These are phyloP conservation scores for Metarhizium rileyi DNA, from an alignment of 2,329 filamentous ascomycete genomes.

Conservation along the genomic window DNA sequence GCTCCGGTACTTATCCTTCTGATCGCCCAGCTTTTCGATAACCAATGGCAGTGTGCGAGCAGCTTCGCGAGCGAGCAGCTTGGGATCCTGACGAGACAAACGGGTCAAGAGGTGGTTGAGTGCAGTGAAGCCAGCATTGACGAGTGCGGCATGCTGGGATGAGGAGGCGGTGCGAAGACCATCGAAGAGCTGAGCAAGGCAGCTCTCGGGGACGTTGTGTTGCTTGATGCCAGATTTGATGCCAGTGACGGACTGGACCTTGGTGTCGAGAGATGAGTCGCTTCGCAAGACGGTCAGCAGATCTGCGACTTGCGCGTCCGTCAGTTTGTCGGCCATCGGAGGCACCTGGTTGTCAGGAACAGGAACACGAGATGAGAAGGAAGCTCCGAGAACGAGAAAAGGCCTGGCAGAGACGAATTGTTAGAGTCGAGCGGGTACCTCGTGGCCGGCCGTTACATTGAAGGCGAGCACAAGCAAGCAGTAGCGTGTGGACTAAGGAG, in stretches of 20 bases:
- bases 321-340: conserved; percentile 47
- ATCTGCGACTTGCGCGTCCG: conserved; percentile 48
- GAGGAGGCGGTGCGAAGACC: conserved; percentile 65
- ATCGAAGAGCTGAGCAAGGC: conserved; percentile 68
- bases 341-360: conserved; percentile 5
- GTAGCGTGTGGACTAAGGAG: neutral
- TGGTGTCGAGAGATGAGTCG: conserved; percentile 59
- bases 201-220: conserved; percentile 71
- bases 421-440: neutral
- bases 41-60: conserved; percentile 64
- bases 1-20: conserved; percentile 72
- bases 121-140: conserved; percentile 77
- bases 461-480: neutral
- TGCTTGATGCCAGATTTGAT: conserved; percentile 89
- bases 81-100: conserved; percentile 74
- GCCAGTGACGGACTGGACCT: conserved; percentile 59
- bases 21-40: conserved; percentile 77
- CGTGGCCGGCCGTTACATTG: neutral
- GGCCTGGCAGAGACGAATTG: neutral
- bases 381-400: neutral
- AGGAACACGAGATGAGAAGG: neutral
- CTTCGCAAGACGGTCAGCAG: conserved; percentile 43
- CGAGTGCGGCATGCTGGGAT: conserved; percentile 67
- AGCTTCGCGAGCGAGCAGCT: conserved; percentile 59
- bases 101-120: conserved; percentile 82